Percentiles rank a stretch among this genome's conserved stretches.
These are phyloP conservation scores for Pyrus hybrid DNA, from an alignment of 331 rosid species.

Conservation along the genomic window DNA sequence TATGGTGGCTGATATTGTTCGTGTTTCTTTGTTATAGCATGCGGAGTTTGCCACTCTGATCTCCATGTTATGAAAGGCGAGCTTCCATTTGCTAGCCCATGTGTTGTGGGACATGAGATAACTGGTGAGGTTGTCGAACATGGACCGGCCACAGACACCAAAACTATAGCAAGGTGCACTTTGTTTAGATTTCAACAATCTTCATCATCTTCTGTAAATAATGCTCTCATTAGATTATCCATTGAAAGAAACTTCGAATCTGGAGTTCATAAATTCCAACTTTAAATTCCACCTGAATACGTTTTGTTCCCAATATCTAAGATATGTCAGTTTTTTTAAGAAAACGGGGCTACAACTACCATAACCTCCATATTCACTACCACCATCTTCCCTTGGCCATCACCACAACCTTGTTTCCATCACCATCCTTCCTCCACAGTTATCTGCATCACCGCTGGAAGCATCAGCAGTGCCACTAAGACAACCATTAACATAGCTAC, in stretches of 20 bases:
- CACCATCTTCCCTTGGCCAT: background rate
- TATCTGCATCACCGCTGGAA: background rate
- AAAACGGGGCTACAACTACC: background rate
- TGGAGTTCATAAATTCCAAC: background rate
- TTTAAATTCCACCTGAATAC: background rate
- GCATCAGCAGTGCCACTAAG: background rate
- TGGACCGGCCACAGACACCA: conserved; percentile 47
- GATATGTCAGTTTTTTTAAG: background rate
- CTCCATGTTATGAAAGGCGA: conserved; percentile 90
- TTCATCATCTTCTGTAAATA: background rate
- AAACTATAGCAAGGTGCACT: conserved; percentile 46
- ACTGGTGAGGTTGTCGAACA: conserved; percentile 87
- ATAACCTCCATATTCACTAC: background rate
- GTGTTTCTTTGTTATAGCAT: conserved; percentile 37
- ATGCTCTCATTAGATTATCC: background rate
- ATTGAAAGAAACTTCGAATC: background rate
- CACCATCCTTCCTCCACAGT: too few relatives aligned
- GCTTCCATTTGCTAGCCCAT: conserved; percentile 77
- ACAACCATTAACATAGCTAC: background rate
- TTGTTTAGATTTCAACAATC: background rate
- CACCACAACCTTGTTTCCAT: background rate
- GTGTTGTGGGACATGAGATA: conserved; percentile 89
- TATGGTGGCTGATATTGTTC: background rate
- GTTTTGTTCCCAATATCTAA: background rate
- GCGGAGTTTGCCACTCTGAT: conserved; percentile 98